Conservation (phyloP, 2,329 filamentous ascomycete genomes). For the Rosellinia necatrix region DNA sequence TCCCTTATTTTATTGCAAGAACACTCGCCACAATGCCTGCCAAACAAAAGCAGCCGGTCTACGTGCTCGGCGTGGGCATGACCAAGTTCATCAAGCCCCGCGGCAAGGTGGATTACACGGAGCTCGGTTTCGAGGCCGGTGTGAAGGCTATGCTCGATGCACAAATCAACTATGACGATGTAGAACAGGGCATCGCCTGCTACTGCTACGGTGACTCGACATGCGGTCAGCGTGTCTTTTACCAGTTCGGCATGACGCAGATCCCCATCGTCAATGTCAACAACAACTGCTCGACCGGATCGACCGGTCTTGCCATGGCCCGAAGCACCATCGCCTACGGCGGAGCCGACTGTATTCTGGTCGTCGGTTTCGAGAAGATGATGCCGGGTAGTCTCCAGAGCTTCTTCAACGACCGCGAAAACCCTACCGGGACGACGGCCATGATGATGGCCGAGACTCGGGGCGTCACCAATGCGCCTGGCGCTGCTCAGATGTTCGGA, state of each 20-base stretch:
- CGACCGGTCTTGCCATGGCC: conserved; percentile 84
- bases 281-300: conserved; percentile 98
- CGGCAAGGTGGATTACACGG: conserved; percentile 91
- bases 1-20: neutral
- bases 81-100: conserved; percentile 99
- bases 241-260: conserved; percentile 96
- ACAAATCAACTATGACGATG: conserved; percentile 94
- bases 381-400: conserved; percentile 83
- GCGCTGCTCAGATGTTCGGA: conserved; percentile 91
- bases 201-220: conserved; percentile 98
- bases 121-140: conserved; percentile 90
- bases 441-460: conserved; percentile 84
- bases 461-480: conserved; percentile 80
- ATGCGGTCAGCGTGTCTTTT: conserved; percentile 94
- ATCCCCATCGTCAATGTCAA: conserved; percentile 98
- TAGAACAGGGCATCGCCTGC: conserved; percentile 94
- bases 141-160: conserved; percentile 85
- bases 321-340: conserved; percentile 79
- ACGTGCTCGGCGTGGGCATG: conserved; percentile 97
- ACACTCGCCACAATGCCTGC: conserved; percentile 48
- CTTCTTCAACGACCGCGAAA: conserved; percentile 84
- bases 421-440: conserved; percentile 72
- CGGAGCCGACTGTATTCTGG: conserved; percentile 83
- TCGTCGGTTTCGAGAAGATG: conserved; percentile 99
- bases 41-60: conserved; percentile 62